Evolutionary conservation across 345 rosid species (phyloP).

Genomic region (Cardamine resedifolia): DNA sequence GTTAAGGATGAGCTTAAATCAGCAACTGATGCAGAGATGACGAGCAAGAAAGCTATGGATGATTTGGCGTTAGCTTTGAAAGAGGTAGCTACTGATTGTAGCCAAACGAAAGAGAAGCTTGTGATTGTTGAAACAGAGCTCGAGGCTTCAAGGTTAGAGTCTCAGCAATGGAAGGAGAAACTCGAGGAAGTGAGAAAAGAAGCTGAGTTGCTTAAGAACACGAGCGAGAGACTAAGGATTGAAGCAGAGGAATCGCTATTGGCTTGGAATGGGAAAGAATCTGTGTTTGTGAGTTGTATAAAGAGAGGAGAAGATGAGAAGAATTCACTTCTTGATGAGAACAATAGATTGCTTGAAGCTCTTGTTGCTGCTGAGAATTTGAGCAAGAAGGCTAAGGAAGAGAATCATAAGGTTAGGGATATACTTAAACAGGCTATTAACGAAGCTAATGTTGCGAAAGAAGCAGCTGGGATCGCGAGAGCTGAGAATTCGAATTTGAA

Average conservation of each 20-base stretch:
- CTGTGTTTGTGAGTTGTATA: slow-evolving; percentile 63
- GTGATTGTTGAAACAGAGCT: slow-evolving; percentile 44
- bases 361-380: slow-evolving; percentile 47
- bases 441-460: slow-evolving; percentile 87
- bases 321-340: slow-evolving; percentile 49
- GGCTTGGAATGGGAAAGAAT: slow-evolving; percentile 87
- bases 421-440: slow-evolving; percentile 83
- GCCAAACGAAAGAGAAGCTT: slow-evolving; percentile 56
- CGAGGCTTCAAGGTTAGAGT: slow-evolving; percentile 39
- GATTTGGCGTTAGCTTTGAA: slow-evolving; percentile 72
- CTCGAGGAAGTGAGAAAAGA: slow-evolving; percentile 52
- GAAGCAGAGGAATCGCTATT: slow-evolving; percentile 77
- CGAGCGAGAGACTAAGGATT: slow-evolving; percentile 56
- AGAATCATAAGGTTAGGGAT: slow-evolving; percentile 65
- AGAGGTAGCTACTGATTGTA: slow-evolving; percentile 71
- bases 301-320: slow-evolving; percentile 76
- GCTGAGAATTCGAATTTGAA: slow-evolving; percentile 75
- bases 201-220: slow-evolving; percentile 54
- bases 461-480: slow-evolving; percentile 70
- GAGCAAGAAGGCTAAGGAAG: slow-evolving; percentile 53
- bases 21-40: slow-evolving; percentile 63
- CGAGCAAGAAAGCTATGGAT: slow-evolving; percentile 85
- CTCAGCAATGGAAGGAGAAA: slow-evolving; percentile 41
- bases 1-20: slow-evolving; percentile 51
- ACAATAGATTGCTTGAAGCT: slow-evolving; percentile 46